phyloP scores from a whole-genome alignment of 2,329 filamentous ascomycete genomes.

The Fusarium sp. region DNA sequence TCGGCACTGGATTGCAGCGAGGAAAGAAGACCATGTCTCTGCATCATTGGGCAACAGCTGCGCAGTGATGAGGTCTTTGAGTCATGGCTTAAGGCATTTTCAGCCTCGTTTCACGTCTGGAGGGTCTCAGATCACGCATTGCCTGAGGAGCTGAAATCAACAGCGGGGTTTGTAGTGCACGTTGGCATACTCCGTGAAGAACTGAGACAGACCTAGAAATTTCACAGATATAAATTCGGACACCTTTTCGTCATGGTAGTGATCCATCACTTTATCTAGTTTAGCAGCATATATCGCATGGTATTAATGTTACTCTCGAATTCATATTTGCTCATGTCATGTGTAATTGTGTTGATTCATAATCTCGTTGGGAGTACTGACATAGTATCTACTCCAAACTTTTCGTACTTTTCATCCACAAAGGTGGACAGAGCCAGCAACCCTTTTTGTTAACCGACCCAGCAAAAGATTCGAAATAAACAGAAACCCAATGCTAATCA shows the following conservation, averaged over 20 bases:
- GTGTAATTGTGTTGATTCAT: constrained; percentile 20
- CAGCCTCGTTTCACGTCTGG: constrained; percentile 78
- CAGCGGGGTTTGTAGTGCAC: constrained; percentile 85
- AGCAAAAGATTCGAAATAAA: constrained; percentile 21
- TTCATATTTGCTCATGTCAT: constrained; percentile 24
- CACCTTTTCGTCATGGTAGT: background rate
- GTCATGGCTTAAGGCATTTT: constrained; percentile 79
- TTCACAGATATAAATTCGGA: background rate
- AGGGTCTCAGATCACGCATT: constrained; percentile 75
- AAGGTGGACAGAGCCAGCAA: constrained; percentile 22
- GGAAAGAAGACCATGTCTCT: constrained; percentile 68
- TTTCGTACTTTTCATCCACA: constrained; percentile 32
- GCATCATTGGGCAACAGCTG: constrained; percentile 89
- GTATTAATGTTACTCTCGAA: constrained; percentile 16
- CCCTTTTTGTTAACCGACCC: constrained; percentile 26
- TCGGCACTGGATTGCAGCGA: constrained; percentile 27
- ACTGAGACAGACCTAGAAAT: background rate
- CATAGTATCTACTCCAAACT: constrained; percentile 20
- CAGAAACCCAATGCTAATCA: constrained; percentile 40
- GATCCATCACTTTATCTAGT: background rate
- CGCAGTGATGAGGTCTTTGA: constrained; percentile 88
- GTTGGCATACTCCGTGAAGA: constrained; percentile 71
- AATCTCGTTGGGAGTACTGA: constrained; percentile 28
- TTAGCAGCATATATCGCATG: background rate
- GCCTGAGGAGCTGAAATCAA: constrained; percentile 68